Evolutionary conservation across 2,329 filamentous ascomycete species (phyloP), one percentile per base, ranked within the genome.

Genomic region (Trichoderma atrobrunneum): DNA sequence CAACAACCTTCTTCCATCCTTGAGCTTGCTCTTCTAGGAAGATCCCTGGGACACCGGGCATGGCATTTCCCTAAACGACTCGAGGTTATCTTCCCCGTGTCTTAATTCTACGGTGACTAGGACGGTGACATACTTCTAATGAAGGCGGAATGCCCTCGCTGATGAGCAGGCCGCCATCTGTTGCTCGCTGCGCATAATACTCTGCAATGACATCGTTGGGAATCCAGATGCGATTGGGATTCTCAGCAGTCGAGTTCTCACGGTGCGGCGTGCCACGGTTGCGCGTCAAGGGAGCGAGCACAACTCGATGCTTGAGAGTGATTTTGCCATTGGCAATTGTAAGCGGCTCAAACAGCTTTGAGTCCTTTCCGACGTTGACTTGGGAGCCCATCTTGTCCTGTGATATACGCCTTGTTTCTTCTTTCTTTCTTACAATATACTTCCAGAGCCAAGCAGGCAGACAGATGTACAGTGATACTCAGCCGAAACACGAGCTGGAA

Each of bases 1-100:
- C 85, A 2, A 87, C 88, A 32, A 92, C 81, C 70, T 84, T 81
- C 16, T 84, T 87, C 90, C 90, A 92, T 0, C 83, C 87, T 0
- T 83, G 83, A 60, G 88, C 83, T 74, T 91, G 89, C 26, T 81
- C 84, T 1, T 84, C 78, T 56, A 79, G 85, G 75, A 84, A 90
- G 75, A 92, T 87, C 1, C 88, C 89, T 0, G 90, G 89, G 0
- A 86, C 85, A 69, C 88, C 86, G 51, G 80, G 76, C 74, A 79
- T 80, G 6, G 76, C 79, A 34, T 80, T 80, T 1, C 78, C 77
- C 77, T 79, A 21, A 21, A 43, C 11, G 3, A 24, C 11, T 12
- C 14, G 16, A 11, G 21, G 65, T 48, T 12, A 66, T 32, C 14
- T 21, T 18, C 30, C 12, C 18, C 26, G 14, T 14, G 7, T 36